Evolutionary conservation across 2,329 filamentous ascomycete species (phyloP).

Genomic region (Arthrobotrys sinensis): DNA sequence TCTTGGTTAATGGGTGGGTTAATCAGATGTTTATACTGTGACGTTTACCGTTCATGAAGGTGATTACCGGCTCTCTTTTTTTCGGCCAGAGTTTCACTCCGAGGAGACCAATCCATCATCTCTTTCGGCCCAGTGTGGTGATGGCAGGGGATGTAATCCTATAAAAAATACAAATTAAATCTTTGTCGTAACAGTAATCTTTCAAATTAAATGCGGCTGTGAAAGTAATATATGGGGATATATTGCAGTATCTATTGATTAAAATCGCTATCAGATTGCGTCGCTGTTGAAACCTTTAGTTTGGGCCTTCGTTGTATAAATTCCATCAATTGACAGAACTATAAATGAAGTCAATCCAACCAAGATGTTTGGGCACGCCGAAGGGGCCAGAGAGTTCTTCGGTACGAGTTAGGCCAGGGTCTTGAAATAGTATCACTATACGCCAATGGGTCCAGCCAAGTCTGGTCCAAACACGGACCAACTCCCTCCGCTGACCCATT

Average conservation of each 20-base stretch:
- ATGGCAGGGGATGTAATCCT: background rate
- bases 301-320: too few relatives aligned
- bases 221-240: background rate
- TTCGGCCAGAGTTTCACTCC: background rate
- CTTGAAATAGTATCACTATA: conserved; percentile 12
- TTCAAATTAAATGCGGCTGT: background rate
- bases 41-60: background rate
- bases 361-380: too few relatives aligned
- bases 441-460: conserved; percentile 7
- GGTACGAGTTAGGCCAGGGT: background rate
- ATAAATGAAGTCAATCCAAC: too few relatives aligned
- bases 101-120: background rate
- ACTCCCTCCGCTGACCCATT: conserved; percentile 19
- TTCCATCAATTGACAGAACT: too few relatives aligned
- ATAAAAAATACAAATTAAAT: background rate
- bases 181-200: background rate
- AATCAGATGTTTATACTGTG: conserved; percentile 6
- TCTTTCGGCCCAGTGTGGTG: too few relatives aligned
- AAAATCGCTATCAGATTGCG: background rate
- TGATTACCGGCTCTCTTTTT: background rate
- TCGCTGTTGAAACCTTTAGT: background rate
- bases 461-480: conserved; percentile 20
- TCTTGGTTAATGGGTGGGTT: conserved; percentile 1
- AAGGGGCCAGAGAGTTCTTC: background rate
- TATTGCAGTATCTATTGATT: background rate